phyloP scores from a whole-genome alignment of 2,329 filamentous ascomycete species.

The Penicillium sp. region DNA sequence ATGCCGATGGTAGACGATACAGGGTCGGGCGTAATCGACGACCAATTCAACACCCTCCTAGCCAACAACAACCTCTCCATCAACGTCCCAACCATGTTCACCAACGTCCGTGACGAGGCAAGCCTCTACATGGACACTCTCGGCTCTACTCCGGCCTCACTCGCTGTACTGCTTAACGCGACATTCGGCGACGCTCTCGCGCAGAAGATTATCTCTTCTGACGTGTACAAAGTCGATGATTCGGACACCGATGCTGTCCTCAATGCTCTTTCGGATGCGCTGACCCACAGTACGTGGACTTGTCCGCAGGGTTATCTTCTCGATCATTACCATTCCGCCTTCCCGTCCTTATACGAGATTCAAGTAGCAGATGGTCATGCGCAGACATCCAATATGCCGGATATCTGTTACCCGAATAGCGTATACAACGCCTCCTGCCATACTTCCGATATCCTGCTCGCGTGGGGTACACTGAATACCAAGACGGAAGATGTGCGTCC shows the following conservation, averaged over 20 bases:
- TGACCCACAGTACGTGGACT: conserved; percentile 9
- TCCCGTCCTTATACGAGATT: conserved; percentile 18
- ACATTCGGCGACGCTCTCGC: conserved; percentile 15
- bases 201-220: conserved; percentile 8
- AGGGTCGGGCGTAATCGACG: conserved; percentile 20
- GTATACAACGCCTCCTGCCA: conserved; percentile 25
- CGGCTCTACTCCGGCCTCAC: conserved; percentile 2
- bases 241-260: conserved; percentile 16
- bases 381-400: conserved; percentile 13
- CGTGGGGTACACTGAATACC: conserved; percentile 23
- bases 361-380: conserved; percentile 20
- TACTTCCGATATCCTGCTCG: conserved; percentile 20
- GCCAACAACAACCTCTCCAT: conserved; percentile 15
- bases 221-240: conserved; percentile 10
- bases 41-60: conserved; percentile 23
- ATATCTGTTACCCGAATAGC: conserved; percentile 20
- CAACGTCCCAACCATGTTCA: conserved; percentile 24
- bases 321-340: background rate
- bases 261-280: conserved; percentile 9
- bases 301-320: conserved; percentile 10
- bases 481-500: conserved; percentile 19
- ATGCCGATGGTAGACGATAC: conserved; percentile 24
- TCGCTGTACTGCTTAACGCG: conserved; percentile 13
- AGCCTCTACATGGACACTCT: conserved; percentile 14
- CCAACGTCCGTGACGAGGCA: conserved; percentile 22